A percentile compares a stretch with the other conserved stretches of the same genome.
Conservation (phyloP, 176 grass and related monocot genomes). For the Oryza officinalis region DNA sequence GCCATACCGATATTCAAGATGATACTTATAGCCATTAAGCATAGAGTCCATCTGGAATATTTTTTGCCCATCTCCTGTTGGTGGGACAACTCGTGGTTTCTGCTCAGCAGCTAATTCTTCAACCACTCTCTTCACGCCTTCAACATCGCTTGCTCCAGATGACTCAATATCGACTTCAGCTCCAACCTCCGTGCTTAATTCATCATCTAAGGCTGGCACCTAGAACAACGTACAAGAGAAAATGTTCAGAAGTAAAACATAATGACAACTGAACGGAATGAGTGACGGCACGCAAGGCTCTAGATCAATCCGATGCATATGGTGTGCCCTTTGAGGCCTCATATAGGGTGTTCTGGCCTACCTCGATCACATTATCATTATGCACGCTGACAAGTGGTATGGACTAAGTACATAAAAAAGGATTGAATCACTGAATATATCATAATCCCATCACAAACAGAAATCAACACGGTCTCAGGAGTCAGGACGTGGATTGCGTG, state of each 20-base stretch:
- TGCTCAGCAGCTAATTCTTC: constrained; percentile 34
- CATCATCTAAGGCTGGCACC: constrained; percentile 44
- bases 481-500: neutral
- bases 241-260: constrained; percentile 15
- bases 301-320: neutral
- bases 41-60: constrained; percentile 76
- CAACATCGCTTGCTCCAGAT: constrained; percentile 12
- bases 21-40: constrained; percentile 50
- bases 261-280: neutral
- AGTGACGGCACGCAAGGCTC: neutral
- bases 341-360: neutral
- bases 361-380: neutral
- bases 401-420: neutral
- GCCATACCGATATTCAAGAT: constrained; percentile 83
- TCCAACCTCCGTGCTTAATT: constrained; percentile 17
- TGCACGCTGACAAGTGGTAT: constrained; percentile 1
- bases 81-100: constrained; percentile 46
- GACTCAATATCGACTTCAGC: constrained; percentile 32
- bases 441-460: neutral
- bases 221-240: constrained; percentile 26
- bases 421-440: neutral
- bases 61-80: constrained; percentile 56
- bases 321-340: constrained; percentile 8
- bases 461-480: neutral
- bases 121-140: constrained; percentile 23